Evolutionary conservation across 129 eudicot genomes (phyloP), one percentile per base, ranked within the genome.

Genomic region (Escallonia herrerae): DNA sequence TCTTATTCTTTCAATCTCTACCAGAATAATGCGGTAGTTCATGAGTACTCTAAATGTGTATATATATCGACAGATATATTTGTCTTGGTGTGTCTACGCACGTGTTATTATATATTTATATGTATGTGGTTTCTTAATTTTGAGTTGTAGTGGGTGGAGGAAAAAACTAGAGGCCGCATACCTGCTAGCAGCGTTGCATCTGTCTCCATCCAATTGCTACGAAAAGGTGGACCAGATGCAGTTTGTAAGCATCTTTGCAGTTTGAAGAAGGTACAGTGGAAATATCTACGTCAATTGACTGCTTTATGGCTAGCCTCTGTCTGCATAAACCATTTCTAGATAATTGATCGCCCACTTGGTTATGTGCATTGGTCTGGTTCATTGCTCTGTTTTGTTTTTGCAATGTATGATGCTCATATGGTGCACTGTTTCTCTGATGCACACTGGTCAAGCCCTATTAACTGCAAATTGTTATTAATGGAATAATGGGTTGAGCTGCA

Each of bases 211-310:
- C 80, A 84, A 42, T 80, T 89, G 39, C 63, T 94, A 78, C 80
- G 99, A 52, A 82, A 67, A 52, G 99, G 99, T 74, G 99, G 99
- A 55, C 97, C 99, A 7, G 72, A 44, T 56, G 99, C 95, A 70
- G 99, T 89, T 75, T 94, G 95, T 82, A 91, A 89, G 68, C 95
- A 68, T 72, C 93, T 94, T 60, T 86, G 95, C 79, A 76, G 88
- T 74, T 84, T 94, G 76, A 76, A 68, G 67, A 94, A 89, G 97
- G 99, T 94, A 73, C 38, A 64, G 47, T 3, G n/a, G 64, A 62
- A 52, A 12, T 40, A 57, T 50, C 13, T 40, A 51, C 45, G 8
- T 44, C n/a, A 46, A 7, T 7, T 61, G 15, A 48, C 33, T 13
- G 2, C n/a, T 45, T 45, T 5, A 45, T 5, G 9, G 9, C 9